Percentiles rank a stretch among this genome's conserved stretches.
Conservation (phyloP, 805 yeast species). For the Metschnikowia henanensis region DNA sequence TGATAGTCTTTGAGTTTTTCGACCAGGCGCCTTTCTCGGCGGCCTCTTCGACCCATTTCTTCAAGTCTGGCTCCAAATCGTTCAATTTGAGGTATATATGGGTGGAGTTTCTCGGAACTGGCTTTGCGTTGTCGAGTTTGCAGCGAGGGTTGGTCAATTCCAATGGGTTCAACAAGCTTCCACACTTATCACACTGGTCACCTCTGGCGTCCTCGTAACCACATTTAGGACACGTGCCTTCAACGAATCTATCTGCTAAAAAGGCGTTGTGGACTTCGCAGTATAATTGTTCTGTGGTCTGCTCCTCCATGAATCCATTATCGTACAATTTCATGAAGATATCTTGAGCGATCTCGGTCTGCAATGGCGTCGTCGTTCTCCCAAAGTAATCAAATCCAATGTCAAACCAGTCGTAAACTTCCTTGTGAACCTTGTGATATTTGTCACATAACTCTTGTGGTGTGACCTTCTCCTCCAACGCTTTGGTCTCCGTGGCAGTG, state of each 20-base stretch:
- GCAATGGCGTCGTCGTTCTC: constrained; percentile 88
- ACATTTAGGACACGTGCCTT: constrained; percentile 97
- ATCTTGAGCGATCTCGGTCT: constrained; percentile 95
- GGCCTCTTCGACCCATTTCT: constrained; percentile 68
- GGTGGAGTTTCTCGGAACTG: constrained; percentile 76
- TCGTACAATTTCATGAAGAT: constrained; percentile 75
- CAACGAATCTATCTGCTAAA: constrained; percentile 95
- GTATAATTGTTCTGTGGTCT: constrained; percentile 84
- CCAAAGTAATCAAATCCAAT: constrained; percentile 95
- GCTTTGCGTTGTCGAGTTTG: constrained; percentile 83
- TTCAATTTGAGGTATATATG: constrained; percentile 85
- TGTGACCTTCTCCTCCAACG: constrained; percentile 87
- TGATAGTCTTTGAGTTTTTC: constrained; percentile 83
- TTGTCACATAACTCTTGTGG: constrained; percentile 91
- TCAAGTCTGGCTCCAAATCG: constrained; percentile 75
- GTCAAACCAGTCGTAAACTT: constrained; percentile 96
- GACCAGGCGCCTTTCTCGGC: constrained; percentile 85
- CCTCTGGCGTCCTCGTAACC: constrained; percentile 97
- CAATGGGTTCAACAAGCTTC: constrained; percentile 82
- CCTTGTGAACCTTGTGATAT: constrained; percentile 81
- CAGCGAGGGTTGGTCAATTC: constrained; percentile 95
- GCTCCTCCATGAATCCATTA: constrained; percentile 84
- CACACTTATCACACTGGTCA: constrained; percentile 99
- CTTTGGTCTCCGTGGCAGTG: constrained; percentile 99
- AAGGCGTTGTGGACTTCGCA: constrained; percentile 90